Evolutionary conservation across 2,329 filamentous ascomycete species (phyloP), one percentile per base, ranked within the genome.

Genomic region (Ascosphaera apis): DNA sequence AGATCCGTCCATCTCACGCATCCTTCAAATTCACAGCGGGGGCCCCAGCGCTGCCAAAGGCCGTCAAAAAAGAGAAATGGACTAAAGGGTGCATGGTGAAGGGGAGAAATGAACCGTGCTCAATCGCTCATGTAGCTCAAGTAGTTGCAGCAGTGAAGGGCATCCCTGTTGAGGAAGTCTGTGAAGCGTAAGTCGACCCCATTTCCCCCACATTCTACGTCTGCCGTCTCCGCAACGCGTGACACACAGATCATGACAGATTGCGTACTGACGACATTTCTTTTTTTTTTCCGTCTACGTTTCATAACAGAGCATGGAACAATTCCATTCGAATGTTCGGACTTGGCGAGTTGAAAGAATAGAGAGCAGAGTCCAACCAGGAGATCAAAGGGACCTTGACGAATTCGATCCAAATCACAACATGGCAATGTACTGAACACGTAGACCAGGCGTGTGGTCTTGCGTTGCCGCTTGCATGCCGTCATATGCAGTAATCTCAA

Each of bases 61-160:
- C 74, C 3, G 77, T 93, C 19, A 98, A 95, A 65, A 95, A 92
- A 59, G 88, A 98, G 59, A 91, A 80, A 53, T 98, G 83, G 76
- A 68, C 70, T 32, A 72, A 80, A 47, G 86, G 84, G 0, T 66
- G 66, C 30, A 86, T 93, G 79, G 69, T 98, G 36, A 98, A 95
- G 58, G 82, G 86, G 1, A 70, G 88, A 40, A 98, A 98, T 51
- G 88, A 98, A 56, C 81, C 86, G 7, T 84, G 77, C 46, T 76
- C 69, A 36, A 93, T 98, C 44, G 72, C 76, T 43, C 72, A 76
- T 36, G 79, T 98, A 11, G 88, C 82, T n/a, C 73, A 76, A 53
- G 80, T 86, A 36, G 74, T 98, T 43, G 86, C 88, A 1, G 72
- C 67, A 31, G 76, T 95, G 43, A 93, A 92, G 55, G 80, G 69